Evolutionary conservation across 441 rosid species (phyloP).

Genomic region (Pelargonium australe): DNA sequence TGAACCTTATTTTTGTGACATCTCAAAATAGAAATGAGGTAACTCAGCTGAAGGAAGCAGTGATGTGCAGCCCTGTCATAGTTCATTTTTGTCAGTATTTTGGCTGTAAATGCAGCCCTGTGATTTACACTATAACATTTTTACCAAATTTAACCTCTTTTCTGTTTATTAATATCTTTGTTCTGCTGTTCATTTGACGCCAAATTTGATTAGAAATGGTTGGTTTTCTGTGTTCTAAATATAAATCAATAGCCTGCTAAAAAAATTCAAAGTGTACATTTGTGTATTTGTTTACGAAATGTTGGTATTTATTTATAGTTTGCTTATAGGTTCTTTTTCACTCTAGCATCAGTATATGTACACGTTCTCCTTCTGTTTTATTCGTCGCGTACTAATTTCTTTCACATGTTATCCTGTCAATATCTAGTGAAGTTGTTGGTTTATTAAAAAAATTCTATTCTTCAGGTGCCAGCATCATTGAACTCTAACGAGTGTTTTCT

Average conservation of each 20-base stretch:
- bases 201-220: too few species aligned
- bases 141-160: too few species aligned
- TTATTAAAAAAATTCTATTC: constrained; percentile 11
- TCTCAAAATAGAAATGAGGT: constrained; percentile 1
- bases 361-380: not conserved
- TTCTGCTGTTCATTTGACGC: too few species aligned
- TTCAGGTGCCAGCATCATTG: constrained; percentile 82
- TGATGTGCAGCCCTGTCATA: not conserved
- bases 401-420: not conserved
- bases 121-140: too few species aligned
- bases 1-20: not conserved
- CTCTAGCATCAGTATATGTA: constrained; percentile 7
- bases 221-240: too few species aligned
- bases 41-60: not conserved
- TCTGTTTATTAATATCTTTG: too few species aligned
- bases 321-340: not conserved
- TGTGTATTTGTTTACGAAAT: not conserved
- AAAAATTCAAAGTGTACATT: not conserved
- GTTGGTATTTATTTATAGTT: not conserved
- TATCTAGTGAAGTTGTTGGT: not conserved
- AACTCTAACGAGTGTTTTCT: constrained; percentile 83
- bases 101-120: not conserved
- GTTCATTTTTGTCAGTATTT: not conserved
- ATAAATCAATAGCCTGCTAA: too few species aligned
- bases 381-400: not conserved